phyloP scores from a whole-genome alignment of 495 filamentous ascomycete species.

The Neurospora discreta region DNA sequence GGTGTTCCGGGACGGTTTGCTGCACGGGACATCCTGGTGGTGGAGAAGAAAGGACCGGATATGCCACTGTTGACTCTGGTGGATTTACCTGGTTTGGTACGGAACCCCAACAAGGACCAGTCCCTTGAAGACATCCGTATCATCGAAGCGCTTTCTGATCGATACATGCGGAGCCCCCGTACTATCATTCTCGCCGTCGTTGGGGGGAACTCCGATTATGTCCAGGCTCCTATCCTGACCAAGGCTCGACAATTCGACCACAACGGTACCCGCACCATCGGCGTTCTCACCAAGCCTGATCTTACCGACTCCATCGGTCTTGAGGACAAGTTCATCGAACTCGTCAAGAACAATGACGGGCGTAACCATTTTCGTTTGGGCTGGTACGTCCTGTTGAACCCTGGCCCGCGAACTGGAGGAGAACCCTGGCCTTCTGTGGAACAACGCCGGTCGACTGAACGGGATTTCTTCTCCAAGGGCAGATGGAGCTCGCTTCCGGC shows the following conservation, averaged over 20 bases:
- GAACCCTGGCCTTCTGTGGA: constrained; percentile 20
- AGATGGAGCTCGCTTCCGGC: constrained; percentile 29
- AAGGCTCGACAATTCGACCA: constrained; percentile 35
- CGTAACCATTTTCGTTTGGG: constrained; percentile 44
- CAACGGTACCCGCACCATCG: constrained; percentile 34
- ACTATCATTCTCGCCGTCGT: constrained; percentile 44
- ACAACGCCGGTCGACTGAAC: constrained; percentile 18
- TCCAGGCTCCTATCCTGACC: constrained; percentile 36
- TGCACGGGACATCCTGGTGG: constrained; percentile 36
- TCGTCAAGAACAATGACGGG: constrained; percentile 46
- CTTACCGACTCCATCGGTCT: constrained; percentile 30
- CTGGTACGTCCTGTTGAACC: constrained; percentile 53
- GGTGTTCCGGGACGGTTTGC: constrained; percentile 27
- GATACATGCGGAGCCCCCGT: constrained; percentile 40
- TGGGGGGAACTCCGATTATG: constrained; percentile 40
- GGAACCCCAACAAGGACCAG: constrained; percentile 36
- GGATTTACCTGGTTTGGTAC: constrained; percentile 44
- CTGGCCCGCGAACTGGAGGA: constrained; percentile 29
- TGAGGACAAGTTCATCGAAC: constrained; percentile 40
- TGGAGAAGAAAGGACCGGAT: constrained; percentile 43
- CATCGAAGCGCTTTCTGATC: constrained; percentile 34
- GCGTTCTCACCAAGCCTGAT: constrained; percentile 44
- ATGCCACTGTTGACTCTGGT: constrained; percentile 45
- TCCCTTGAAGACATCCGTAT: constrained; percentile 33
- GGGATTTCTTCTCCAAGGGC: constrained; percentile 26